Conservation (phyloP, 768 basidiomycete species). For the Lactarius hengduanensis region DNA sequence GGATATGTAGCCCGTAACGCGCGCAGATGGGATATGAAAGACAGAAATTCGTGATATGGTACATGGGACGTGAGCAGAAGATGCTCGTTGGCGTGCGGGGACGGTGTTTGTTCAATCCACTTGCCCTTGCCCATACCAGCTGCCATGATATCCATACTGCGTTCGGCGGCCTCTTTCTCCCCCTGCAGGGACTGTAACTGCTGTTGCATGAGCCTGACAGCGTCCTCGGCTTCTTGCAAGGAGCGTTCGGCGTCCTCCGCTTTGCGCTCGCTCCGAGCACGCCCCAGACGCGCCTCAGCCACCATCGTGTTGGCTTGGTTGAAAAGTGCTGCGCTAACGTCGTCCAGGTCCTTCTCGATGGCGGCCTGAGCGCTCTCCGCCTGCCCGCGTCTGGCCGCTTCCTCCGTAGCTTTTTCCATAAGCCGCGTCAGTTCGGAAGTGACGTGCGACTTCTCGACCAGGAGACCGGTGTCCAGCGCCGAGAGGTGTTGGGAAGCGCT, state of each 20-base stretch:
- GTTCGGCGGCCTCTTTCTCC: conserved; percentile 64
- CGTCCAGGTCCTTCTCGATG: conserved; percentile 94
- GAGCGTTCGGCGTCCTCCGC: conserved; percentile 75
- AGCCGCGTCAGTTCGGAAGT: conserved; percentile 87
- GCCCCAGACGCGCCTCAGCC: conserved; percentile 76
- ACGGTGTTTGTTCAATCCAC: conserved; percentile 49
- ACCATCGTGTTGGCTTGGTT: conserved; percentile 97
- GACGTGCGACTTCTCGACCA: conserved; percentile 91
- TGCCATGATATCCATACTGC: conserved; percentile 49
- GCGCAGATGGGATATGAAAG: conserved; percentile 77
- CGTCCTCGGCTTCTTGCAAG: conserved; percentile 81
- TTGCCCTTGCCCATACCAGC: conserved; percentile 65
- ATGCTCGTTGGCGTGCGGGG: conserved; percentile 32
- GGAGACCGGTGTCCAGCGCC: conserved; percentile 83
- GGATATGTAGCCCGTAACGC: conserved; percentile 60
- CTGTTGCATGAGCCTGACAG: conserved; percentile 76
- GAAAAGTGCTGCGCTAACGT: conserved; percentile 88
- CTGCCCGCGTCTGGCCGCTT: conserved; percentile 86
- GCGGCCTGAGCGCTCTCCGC: conserved; percentile 78
- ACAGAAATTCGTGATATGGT: conserved; percentile 77
- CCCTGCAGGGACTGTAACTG: conserved; percentile 76
- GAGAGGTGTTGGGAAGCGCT: conserved; percentile 85
- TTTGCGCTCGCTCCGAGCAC: conserved; percentile 69
- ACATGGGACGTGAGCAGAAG: conserved; percentile 64
- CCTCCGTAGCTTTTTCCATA: conserved; percentile 94